Percentiles rank a stretch among this genome's conserved stretches.
These are phyloP conservation scores for Microcos paniculata DNA, from an alignment of 345 rosid species.

Conservation along the genomic window DNA sequence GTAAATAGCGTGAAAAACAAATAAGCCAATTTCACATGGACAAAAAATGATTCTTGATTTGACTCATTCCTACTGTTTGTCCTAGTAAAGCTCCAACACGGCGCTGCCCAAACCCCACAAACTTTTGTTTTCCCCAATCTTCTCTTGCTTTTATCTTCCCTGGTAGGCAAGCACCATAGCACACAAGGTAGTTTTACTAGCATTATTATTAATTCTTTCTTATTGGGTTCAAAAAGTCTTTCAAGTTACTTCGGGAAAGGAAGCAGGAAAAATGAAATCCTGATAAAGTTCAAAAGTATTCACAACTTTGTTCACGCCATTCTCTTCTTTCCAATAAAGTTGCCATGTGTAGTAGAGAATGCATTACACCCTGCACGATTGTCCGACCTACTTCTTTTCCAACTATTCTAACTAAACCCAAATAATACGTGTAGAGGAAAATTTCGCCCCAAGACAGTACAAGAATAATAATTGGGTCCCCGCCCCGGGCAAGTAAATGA, in stretches of 20 bases:
- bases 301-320: not conserved
- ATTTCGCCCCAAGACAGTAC: not conserved
- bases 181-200: not conserved
- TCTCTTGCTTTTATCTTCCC: not conserved
- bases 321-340: not conserved
- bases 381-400: not conserved
- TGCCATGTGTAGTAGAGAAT: not conserved
- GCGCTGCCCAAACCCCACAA: not conserved
- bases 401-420: not conserved
- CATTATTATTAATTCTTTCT: too few species aligned
- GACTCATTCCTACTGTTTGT: not conserved
- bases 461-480: not conserved
- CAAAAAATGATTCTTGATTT: slow-evolving; percentile 3
- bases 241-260: not conserved
- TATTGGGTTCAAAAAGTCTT: too few species aligned
- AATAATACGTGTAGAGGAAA: not conserved
- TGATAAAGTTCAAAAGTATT: not conserved
- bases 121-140: not conserved
- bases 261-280: not conserved
- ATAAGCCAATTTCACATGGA: not conserved
- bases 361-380: not conserved
- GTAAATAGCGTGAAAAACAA: not conserved
- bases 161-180: not conserved
- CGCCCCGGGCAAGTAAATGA: not conserved
- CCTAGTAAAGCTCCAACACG: not conserved